These are phyloP conservation scores for Citrus australasica DNA, from an alignment of 345 rosid species.

Conservation along the genomic window DNA sequence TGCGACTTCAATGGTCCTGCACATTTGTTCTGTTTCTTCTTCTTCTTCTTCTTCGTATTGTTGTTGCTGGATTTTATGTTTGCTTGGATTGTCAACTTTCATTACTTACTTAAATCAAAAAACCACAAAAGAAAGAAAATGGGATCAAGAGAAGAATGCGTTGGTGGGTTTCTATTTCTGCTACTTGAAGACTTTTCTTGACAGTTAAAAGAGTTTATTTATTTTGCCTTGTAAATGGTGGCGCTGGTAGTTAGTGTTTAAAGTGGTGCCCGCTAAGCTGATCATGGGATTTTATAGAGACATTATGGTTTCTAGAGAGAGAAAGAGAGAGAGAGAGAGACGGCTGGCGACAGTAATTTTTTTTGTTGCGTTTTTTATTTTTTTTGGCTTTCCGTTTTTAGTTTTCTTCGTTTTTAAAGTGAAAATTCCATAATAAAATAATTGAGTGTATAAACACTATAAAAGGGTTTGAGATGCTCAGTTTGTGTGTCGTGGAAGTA, in stretches of 20 bases:
- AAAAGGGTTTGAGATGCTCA: no score
- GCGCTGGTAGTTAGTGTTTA: background rate
- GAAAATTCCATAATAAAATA: no score
- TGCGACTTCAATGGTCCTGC: constrained; percentile 47
- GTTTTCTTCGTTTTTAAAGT: no score
- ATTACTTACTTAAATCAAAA: background rate
- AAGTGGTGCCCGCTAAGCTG: background rate
- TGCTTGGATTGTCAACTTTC: constrained; percentile 10
- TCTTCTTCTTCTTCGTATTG: background rate
- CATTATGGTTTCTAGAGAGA: background rate
- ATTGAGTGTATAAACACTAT: no score
- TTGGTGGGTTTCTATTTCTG: constrained; percentile 3
- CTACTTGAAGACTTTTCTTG: constrained; percentile 1
- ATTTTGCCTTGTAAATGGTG: background rate
- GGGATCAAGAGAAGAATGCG: constrained; percentile 20
- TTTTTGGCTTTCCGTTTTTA: no score
- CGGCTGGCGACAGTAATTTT: background rate
- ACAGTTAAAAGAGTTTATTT: background rate
- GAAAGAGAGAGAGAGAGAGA: background rate
- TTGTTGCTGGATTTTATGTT: background rate
- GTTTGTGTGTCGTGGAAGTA: no score
- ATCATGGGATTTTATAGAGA: constrained; percentile 7
- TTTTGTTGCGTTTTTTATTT: no score
- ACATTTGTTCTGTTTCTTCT: constrained; percentile 24
- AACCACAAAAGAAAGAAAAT: background rate